Evolutionary conservation across 495 filamentous ascomycete genomes (phyloP).

Genomic region (Arthonia radiata): DNA sequence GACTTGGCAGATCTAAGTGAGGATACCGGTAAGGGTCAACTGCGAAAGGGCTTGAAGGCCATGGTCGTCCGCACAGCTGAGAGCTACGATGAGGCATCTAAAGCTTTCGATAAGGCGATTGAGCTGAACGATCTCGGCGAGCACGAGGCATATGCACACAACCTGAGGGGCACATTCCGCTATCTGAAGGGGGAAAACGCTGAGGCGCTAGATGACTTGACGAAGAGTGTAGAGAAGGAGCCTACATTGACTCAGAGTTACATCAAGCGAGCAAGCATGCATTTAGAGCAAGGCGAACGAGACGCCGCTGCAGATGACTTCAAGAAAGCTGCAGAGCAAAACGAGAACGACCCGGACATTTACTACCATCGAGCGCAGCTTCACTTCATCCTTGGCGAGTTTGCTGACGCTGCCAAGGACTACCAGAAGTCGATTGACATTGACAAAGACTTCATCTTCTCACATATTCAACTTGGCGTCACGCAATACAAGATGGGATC

Average conservation of each 20-base stretch:
- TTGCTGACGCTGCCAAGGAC: conserved; percentile 80
- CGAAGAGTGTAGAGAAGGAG: conserved; percentile 74
- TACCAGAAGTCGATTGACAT: conserved; percentile 99
- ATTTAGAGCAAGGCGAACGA: conserved; percentile 82
- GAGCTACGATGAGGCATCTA: conserved; percentile 65
- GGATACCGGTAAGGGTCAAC: conserved; percentile 55
- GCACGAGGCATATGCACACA: conserved; percentile 75
- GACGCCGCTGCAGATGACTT: conserved; percentile 77
- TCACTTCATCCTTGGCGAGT: conserved; percentile 91
- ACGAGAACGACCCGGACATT: conserved; percentile 81
- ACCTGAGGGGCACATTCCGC: conserved; percentile 86
- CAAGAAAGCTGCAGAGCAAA: conserved; percentile 58
- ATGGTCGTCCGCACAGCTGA: conserved; percentile 70
- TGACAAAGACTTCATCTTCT: conserved; percentile 90
- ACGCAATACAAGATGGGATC: conserved; percentile 99
- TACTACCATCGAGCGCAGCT: conserved; percentile 98
- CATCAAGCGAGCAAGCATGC: conserved; percentile 96
- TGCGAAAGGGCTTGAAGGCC: conserved; percentile 55
- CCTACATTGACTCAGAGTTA: conserved; percentile 81
- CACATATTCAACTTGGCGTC: conserved; percentile 96
- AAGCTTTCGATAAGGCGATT: conserved; percentile 68
- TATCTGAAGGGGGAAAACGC: conserved; percentile 75
- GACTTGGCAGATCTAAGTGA: conserved; percentile 51
- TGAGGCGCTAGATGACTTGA: conserved; percentile 57
- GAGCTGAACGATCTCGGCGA: conserved; percentile 52